Evolutionary conservation across 495 filamentous ascomycete genomes (phyloP), one percentile per base, ranked within the genome.

Genomic region (Hypomontagnella monticulosa): DNA sequence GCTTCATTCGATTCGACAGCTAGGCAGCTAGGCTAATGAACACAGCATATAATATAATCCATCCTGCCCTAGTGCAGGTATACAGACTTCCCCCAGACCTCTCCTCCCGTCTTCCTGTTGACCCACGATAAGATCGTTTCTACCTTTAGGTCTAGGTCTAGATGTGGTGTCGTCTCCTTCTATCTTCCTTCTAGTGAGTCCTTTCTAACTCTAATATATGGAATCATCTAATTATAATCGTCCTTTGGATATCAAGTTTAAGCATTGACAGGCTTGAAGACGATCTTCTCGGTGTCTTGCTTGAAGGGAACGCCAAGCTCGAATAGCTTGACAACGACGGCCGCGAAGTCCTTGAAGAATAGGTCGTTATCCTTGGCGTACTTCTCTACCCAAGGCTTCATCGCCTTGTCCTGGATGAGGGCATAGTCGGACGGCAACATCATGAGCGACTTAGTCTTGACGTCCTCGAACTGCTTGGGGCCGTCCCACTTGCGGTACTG

Each of bases 401-500:
- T 97, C 49, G 79, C 81, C 84, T 94, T 92, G 80, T 99, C 95
- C 80, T 93, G 88, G 76, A 95, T 76, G 47, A 99, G 78, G 33
- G 87, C 92, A 79, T 96, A 87, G 73, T 99, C 95, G 57, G 92
- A 88, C 57, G 95, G 95, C 71, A 99, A 81, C 95, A 99, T 99
- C 95, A 99, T 99, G 68, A 99, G 80, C 46, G 84, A 84, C 84
- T 93, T 91, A 68, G 88, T 93, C 72, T 79, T 83, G 78, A 89
- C 88, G 80, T 99, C 95, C 77, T 93, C 85, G 76, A 85, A 93
- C 84, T 96, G 85, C 66, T 69, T 52, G 34, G 93, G 93, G 15
- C 95, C 95, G 73, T 94, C 87, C 95, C 95, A 98, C 88, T 97
- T 97, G 80, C 86, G 87, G 81, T 83, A 89, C 69, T 84, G 77